phyloP scores from a whole-genome alignment of 345 rosid genomes.

The Cardamine chenopodiifolia region DNA sequence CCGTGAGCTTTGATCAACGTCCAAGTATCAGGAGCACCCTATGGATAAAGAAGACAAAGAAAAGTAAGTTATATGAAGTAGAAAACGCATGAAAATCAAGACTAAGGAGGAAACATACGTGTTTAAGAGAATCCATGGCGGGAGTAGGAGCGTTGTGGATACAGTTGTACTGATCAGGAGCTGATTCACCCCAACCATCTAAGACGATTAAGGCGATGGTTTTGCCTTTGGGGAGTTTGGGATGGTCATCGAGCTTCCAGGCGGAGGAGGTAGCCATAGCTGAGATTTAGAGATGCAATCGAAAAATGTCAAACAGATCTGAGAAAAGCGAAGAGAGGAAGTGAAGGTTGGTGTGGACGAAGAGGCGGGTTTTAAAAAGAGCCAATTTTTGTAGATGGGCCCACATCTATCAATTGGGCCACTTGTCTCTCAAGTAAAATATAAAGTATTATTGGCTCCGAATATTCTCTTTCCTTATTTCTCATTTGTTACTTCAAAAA shows the following conservation, averaged over 20 bases:
- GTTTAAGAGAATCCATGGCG: slow-evolving; percentile 87
- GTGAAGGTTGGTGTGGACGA: slow-evolving; percentile 32
- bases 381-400: slow-evolving; percentile 7
- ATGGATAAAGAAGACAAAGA: background rate
- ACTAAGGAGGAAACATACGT: slow-evolving; percentile 41
- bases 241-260: slow-evolving; percentile 82
- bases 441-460: slow-evolving; percentile 12
- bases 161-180: slow-evolving; percentile 79
- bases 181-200: slow-evolving; percentile 98
- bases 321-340: slow-evolving; percentile 7
- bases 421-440: slow-evolving; percentile 22
- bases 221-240: slow-evolving; percentile 77
- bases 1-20: slow-evolving; percentile 93
- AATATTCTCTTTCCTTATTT: slow-evolving; percentile 21
- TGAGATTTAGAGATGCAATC: slow-evolving; percentile 37
- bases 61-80: background rate
- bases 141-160: slow-evolving; percentile 92
- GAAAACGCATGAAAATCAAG: background rate
- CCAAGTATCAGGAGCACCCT: slow-evolving; percentile 88
- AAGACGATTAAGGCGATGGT: slow-evolving; percentile 74
- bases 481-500: background rate
- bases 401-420: slow-evolving; percentile 33
- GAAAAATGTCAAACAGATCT: slow-evolving; percentile 15
- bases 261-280: slow-evolving; percentile 62
- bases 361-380: slow-evolving; percentile 39